Evolutionary conservation across 768 basidiomycete genomes (phyloP).

Genomic region (Fomitopsis pulvina): DNA sequence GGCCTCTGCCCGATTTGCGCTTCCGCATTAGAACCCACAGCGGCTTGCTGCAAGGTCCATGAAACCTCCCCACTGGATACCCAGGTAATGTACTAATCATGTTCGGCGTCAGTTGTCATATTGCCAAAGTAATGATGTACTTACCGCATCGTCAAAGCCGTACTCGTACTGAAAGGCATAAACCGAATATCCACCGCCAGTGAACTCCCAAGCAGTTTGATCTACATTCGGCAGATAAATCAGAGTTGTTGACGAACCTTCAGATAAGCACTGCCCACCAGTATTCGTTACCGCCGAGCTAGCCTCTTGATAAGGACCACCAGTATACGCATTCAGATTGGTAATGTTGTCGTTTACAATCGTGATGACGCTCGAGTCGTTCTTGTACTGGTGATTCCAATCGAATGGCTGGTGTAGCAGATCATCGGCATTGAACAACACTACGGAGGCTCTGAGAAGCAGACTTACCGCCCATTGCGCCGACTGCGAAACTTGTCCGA

Average conservation of each 20-base stretch:
- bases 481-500: constrained; percentile 73
- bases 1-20: constrained; percentile 64
- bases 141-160: constrained; percentile 51
- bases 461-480: constrained; percentile 69
- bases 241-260: neutral
- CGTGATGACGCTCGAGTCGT: constrained; percentile 49
- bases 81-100: constrained; percentile 70
- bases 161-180: constrained; percentile 84
- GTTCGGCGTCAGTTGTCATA: neutral
- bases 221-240: constrained; percentile 33
- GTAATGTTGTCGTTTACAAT: constrained; percentile 51
- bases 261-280: constrained; percentile 10
- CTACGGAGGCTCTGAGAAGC: neutral
- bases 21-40: constrained; percentile 47
- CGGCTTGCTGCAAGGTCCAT: constrained; percentile 66
- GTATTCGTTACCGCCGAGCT: constrained; percentile 34
- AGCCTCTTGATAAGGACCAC: constrained; percentile 79
- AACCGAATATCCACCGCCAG: constrained; percentile 49
- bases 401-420: constrained; percentile 62
- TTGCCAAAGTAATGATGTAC: constrained; percentile 17
- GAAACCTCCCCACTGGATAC: constrained; percentile 50
- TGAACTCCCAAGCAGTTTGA: constrained; percentile 60
- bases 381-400: constrained; percentile 60
- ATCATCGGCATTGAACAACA: neutral
- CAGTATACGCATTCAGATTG: constrained; percentile 57